These are phyloP conservation scores for Carpediemonas membranifera DNA, from an alignment of 78 protist genomes.

Conservation along the genomic window DNA sequence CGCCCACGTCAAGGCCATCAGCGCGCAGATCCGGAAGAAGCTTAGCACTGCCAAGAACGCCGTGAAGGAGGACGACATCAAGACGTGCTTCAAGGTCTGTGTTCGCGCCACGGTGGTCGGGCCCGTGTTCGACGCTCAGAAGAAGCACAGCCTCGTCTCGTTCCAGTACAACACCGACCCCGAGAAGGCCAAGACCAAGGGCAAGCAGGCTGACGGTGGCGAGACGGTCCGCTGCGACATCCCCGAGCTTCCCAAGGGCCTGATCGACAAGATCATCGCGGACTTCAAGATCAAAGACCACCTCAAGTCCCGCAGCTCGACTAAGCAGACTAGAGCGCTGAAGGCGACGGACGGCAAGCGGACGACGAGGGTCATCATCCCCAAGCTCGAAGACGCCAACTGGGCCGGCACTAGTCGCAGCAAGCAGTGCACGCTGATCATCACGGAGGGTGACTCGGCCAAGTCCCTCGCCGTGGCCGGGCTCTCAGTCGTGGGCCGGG, in stretches of 20 bases:
- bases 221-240: no score
- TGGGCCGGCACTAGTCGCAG: conserved; percentile 86
- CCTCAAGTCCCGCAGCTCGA: no score
- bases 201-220: no score
- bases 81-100: no score
- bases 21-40: no score
- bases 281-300: neutral
- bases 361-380: neutral
- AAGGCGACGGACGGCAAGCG: neutral
- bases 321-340: neutral
- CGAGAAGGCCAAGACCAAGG: conserved; percentile 6
- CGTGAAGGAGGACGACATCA: no score
- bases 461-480: conserved; percentile 47
- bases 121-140: no score
- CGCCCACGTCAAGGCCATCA: no score
- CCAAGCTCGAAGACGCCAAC: conserved; percentile 91
- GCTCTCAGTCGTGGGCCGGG: conserved; percentile 43
- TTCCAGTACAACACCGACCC: conserved; percentile 44
- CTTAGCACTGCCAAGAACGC: no score
- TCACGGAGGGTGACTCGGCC: conserved; percentile 96
- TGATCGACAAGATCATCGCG: neutral
- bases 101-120: no score
- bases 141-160: no score
- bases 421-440: conserved; percentile 85
- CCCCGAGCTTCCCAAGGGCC: conserved; percentile 6